Base-by-base conservation (phyloP, 2,329 filamentous ascomycete genomes). In the Fusarium sp. region DNA sequence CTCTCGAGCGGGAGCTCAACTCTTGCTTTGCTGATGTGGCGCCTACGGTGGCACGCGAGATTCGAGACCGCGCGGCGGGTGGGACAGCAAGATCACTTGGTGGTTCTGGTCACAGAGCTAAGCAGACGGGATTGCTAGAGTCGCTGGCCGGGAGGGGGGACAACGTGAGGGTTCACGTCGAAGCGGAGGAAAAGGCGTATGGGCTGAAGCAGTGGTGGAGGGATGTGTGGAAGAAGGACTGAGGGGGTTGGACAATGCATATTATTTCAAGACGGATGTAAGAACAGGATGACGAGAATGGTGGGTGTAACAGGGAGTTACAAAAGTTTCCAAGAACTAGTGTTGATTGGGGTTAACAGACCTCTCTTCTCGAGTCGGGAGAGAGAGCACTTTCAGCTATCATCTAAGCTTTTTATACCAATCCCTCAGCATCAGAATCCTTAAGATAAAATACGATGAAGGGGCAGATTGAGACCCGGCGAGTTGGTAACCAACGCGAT, bases 141-240 rank as follows among this genome's bases (percentile, higher is more conserved):
- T 88, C 88, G 22, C 87, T 97, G 40, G 80, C 81, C 35, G 86
- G 85, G 3, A 60, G 11, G 14, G 85, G 86, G 57, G 84, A 85
- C 16, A 81, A 85, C 56, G 87, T 87, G 18, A 89, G 88, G 13
- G 88, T 87, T 60, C 89, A 98, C 9, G 90, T 94, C 78, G 95
- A 98, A 78, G 93, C 93, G 68, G 89, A 89, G 70, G 88, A 89
- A 65, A 91, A 92, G 63, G 90, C 93, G 65, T 98, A 98, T 84
- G 96, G 97, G 8, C 91, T 98, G 71, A 93, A 89, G 80, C 91
- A 98, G 81, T 94, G 98, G 84, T 98, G 95, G 95, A 90, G 90
- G 77, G 96, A 98, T 83, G 80, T 98, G 13, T 98, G 84, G 84
- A 80, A 79, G 73, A 82, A 79, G 67, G 64, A 69, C 14, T 72